These are phyloP conservation scores for Trichoderma lentiforme DNA, from an alignment of 2,329 filamentous ascomycete genomes.

Conservation along the genomic window DNA sequence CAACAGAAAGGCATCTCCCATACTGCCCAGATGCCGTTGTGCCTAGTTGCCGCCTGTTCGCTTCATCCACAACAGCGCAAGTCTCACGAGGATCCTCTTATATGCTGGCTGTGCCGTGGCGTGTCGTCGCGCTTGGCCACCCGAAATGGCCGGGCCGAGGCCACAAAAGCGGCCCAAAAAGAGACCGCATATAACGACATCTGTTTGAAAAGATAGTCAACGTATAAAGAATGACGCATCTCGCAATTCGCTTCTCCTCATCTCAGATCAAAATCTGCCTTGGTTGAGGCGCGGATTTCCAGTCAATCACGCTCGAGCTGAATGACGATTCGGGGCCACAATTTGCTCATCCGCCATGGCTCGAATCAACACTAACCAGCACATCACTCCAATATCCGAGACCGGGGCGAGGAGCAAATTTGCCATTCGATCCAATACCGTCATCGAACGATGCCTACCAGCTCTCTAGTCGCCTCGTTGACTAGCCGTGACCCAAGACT, in stretches of 20 bases:
- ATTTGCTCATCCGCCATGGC: not conserved
- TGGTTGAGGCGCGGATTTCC: slow-evolving; percentile 1
- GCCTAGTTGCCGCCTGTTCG: not conserved
- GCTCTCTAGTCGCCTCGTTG: not conserved
- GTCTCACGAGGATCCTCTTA: not conserved
- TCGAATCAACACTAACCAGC: not conserved
- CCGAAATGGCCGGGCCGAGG: not conserved
- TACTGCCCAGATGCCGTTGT: not conserved
- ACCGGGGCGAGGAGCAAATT: not conserved
- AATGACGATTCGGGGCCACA: not conserved
- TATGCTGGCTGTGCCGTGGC: slow-evolving; percentile 8
- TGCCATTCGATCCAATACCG: not conserved
- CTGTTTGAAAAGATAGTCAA: not conserved
- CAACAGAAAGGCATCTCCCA: not conserved
- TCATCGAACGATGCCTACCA: not conserved
- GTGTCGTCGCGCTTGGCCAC: slow-evolving; percentile 14
- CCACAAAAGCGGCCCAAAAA: slow-evolving; percentile 2
- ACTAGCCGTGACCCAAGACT: not conserved
- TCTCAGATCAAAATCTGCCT: not conserved
- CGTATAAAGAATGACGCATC: slow-evolving; percentile 2
- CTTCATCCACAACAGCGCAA: not conserved
- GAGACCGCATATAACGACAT: not conserved
- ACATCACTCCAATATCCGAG: not conserved
- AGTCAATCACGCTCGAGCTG: not conserved
- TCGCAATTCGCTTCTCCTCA: not conserved